Percentiles rank a stretch among this genome's conserved stretches.
Evolutionary conservation across 2,329 filamentous ascomycete genomes (phyloP).

Genomic region (Fusarium penzigii): DNA sequence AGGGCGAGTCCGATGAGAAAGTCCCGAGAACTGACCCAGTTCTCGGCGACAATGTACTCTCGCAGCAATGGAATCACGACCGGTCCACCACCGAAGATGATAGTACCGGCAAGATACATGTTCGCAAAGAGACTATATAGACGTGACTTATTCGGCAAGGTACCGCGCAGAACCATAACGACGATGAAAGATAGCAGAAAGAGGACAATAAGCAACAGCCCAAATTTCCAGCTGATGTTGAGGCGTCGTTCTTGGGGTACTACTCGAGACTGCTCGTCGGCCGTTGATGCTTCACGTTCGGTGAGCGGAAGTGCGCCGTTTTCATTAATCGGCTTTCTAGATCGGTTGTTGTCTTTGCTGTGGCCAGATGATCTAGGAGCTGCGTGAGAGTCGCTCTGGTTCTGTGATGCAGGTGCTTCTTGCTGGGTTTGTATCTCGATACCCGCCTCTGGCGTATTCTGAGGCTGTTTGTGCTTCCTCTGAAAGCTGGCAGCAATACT

Average conservation of each 20-base stretch:
- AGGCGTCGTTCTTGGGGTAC: conserved; percentile 37
- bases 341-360: neutral
- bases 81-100: conserved; percentile 65
- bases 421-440: conserved; percentile 7
- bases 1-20: conserved; percentile 74
- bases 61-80: conserved; percentile 65
- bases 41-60: conserved; percentile 64
- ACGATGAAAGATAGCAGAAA: conserved; percentile 60
- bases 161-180: conserved; percentile 54
- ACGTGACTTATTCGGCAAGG: conserved; percentile 41
- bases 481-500: conserved; percentile 6
- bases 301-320: neutral
- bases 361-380: neutral
- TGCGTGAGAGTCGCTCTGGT: neutral
- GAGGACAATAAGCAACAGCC: conserved; percentile 40
- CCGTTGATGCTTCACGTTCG: neutral
- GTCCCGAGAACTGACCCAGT: conserved; percentile 70
- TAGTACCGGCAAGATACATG: conserved; percentile 72
- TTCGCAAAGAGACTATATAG: conserved; percentile 67
- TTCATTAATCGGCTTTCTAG: neutral
- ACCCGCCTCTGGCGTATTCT: conserved; percentile 2
- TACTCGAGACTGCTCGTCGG: conserved; percentile 26
- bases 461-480: neutral
- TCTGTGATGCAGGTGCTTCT: neutral
- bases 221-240: conserved; percentile 47